These are phyloP conservation scores for Aegilops bicornis DNA, from an alignment of 176 grass and related monocot species.

Conservation along the genomic window DNA sequence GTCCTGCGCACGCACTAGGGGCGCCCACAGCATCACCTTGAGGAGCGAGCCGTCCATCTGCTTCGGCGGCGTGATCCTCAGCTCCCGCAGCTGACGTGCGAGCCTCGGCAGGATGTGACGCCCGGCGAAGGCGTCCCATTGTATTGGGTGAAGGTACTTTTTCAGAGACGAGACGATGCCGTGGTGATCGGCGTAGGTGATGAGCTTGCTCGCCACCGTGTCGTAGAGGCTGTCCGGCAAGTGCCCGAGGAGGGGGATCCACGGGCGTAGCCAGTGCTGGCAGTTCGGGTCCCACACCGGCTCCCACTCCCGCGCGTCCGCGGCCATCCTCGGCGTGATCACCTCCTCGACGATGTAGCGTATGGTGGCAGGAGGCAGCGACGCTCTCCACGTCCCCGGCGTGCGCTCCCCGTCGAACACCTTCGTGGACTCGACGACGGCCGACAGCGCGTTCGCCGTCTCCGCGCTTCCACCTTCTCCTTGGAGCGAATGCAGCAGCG, in stretches of 20 bases:
- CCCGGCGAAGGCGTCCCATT: constrained; percentile 43
- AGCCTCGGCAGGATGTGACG: constrained; percentile 48
- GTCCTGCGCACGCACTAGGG: constrained; percentile 27
- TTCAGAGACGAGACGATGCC: neutral
- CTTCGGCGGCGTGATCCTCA: constrained; percentile 33
- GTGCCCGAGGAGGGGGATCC: neutral
- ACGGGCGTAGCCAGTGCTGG: neutral
- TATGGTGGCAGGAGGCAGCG: neutral
- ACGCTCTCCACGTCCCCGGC: neutral
- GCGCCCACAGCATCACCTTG: constrained; percentile 61
- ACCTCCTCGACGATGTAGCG: neutral
- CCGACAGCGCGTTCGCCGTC: neutral
- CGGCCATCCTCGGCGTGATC: neutral
- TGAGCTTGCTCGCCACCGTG: neutral
- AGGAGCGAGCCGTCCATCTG: neutral
- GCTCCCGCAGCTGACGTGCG: constrained; percentile 32
- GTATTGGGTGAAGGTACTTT: constrained; percentile 47
- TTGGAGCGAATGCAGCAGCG: neutral
- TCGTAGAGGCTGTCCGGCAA: neutral
- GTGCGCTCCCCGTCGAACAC: neutral
- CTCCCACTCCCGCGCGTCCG: neutral
- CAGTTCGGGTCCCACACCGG: neutral
- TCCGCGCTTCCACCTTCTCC: neutral
- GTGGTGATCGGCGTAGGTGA: neutral
- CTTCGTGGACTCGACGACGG: neutral